These are phyloP conservation scores for Orychophragmus violaceus DNA, from an alignment of 345 rosid species.

Conservation along the genomic window DNA sequence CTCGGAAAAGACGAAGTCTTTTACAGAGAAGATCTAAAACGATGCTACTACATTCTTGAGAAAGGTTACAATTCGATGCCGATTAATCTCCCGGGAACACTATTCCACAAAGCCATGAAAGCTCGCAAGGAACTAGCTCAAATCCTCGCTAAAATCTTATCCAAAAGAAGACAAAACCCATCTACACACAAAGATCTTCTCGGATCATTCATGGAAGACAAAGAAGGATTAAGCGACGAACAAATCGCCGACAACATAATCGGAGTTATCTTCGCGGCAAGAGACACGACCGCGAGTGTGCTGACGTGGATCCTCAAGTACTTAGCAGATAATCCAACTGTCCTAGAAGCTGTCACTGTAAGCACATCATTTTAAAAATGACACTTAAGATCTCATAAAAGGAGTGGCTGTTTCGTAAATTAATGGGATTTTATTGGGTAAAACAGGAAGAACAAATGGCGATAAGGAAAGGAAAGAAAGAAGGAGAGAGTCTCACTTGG, in stretches of 20 bases:
- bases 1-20: constrained; percentile 60
- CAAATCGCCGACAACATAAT: constrained; percentile 90
- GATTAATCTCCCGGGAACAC: constrained; percentile 67
- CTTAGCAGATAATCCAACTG: constrained; percentile 60
- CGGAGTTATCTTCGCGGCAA: constrained; percentile 85
- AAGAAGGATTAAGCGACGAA: constrained; percentile 60
- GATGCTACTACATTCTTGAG: constrained; percentile 62
- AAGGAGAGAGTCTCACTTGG: constrained; percentile 52
- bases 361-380: constrained; percentile 15
- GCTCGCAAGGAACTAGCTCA: constrained; percentile 76
- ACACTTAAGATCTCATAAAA: not conserved
- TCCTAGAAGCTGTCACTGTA: constrained; percentile 77
- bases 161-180: constrained; percentile 45
- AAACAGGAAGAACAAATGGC: constrained; percentile 74
- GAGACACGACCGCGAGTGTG: constrained; percentile 85
- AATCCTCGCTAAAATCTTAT: constrained; percentile 57
- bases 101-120: constrained; percentile 77
- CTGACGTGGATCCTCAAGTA: constrained; percentile 87
- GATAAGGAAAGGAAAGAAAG: constrained; percentile 41
- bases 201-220: constrained; percentile 69
- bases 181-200: constrained; percentile 51
- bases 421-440: not conserved
- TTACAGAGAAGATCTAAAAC: constrained; percentile 59
- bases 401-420: constrained; percentile 22
- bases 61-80: constrained; percentile 89